Conservation (phyloP, 495 filamentous ascomycete genomes). For the Astrothelium macrocarpum region DNA sequence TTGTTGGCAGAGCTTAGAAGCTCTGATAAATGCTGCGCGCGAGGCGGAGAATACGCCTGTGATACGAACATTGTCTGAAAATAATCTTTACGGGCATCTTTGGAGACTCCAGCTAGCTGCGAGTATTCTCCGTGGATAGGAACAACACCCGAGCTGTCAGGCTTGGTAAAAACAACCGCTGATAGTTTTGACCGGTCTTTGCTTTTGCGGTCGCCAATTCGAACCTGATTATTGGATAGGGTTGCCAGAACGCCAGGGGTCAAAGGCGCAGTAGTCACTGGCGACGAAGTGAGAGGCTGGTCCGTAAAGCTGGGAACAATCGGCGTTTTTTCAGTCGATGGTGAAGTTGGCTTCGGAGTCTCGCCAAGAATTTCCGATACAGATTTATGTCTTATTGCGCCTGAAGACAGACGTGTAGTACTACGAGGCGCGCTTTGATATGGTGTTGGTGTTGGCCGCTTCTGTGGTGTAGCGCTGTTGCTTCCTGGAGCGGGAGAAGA, state of each 20-base stretch:
- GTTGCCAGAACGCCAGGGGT: neutral
- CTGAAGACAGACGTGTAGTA: constrained; percentile 56
- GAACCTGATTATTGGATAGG: neutral
- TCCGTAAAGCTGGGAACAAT: neutral
- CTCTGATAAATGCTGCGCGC: constrained; percentile 52
- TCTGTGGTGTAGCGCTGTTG: constrained; percentile 7
- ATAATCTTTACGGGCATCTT: constrained; percentile 60
- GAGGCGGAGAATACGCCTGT: constrained; percentile 52
- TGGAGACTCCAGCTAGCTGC: constrained; percentile 19
- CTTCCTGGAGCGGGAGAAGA: neutral
- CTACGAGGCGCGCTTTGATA: constrained; percentile 36
- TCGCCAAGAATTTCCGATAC: constrained; percentile 65
- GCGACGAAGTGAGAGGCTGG: neutral
- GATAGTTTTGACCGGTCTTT: constrained; percentile 31
- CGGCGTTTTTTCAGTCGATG: neutral
- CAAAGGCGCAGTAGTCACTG: neutral
- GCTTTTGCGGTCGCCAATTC: constrained; percentile 2
- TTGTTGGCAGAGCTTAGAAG: constrained; percentile 69
- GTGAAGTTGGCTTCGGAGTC: constrained; percentile 38
- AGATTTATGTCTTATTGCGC: constrained; percentile 60
- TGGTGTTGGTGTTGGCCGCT: constrained; percentile 17
- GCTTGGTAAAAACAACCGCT: constrained; percentile 72
- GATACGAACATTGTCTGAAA: constrained; percentile 68
- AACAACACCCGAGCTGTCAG: constrained; percentile 19
- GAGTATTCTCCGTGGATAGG: neutral